Evolutionary conservation across 2,329 filamentous ascomycete genomes (phyloP).

Genomic region (Ramularia endophylla): DNA sequence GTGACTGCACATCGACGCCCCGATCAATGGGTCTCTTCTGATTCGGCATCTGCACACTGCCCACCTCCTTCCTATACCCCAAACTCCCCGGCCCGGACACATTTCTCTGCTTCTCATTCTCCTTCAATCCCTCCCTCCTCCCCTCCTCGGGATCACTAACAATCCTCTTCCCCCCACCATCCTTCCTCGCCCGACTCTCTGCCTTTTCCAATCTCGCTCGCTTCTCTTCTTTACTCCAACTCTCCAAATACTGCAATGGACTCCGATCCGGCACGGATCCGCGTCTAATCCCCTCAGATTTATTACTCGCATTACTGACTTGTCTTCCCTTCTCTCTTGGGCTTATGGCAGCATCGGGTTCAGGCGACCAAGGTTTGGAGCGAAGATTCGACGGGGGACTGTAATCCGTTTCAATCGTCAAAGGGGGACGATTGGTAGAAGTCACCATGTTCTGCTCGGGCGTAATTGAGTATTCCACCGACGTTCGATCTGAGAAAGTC

Average conservation of each 20-base stretch:
- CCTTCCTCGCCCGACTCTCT: conserved; percentile 55
- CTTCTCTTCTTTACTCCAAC: conserved; percentile 94
- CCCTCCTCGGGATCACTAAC: conserved; percentile 22
- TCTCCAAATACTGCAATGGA: conserved; percentile 87
- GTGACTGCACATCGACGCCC: too few species aligned
- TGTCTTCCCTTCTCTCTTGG: conserved; percentile 17
- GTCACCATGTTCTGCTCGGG: neutral
- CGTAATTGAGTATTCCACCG: neutral
- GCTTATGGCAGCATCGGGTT: conserved; percentile 6
- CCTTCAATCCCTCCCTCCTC: conserved; percentile 7
- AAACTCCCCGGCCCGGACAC: too few species aligned
- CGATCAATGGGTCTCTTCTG: too few species aligned
- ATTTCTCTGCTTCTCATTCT: conserved; percentile 5
- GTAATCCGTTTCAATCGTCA: conserved; percentile 23
- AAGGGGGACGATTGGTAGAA: conserved; percentile 6
- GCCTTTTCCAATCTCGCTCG: conserved; percentile 77
- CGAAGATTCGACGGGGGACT: conserved; percentile 24
- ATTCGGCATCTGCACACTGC: too few species aligned
- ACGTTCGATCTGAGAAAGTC: conserved; percentile 27
- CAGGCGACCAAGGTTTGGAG: conserved; percentile 26
- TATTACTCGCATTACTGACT: conserved; percentile 18
- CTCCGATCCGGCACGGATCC: conserved; percentile 74
- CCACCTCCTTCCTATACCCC: too few species aligned
- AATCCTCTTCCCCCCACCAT: conserved; percentile 18
- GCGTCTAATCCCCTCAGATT: conserved; percentile 24